Base-by-base conservation (phyloP, 1,284 basidiomycete genomes). In the Fomitopsis pinicola region DNA sequence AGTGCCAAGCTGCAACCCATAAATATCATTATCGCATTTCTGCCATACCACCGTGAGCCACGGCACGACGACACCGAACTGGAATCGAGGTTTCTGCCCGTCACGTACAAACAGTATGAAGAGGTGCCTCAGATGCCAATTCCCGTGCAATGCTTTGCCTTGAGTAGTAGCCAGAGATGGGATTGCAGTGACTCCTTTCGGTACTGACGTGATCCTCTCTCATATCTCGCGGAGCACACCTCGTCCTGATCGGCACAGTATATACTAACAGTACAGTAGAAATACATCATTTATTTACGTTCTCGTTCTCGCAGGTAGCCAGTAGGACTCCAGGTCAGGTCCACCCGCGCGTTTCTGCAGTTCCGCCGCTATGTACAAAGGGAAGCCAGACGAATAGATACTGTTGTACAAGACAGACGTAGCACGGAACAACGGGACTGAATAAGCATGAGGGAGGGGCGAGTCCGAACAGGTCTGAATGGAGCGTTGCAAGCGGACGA, bases 401-500 rank as follows among this genome's bases (percentile, higher is more conserved):
- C 57, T 59, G 48, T 59, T 59, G 46, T 59, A 59, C 59, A 60
- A 40, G 44, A 36, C 7, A 59, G 9, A 38, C 22, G 35, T 28
- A 54, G 38, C 38, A 12, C 38, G 9, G 36, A 30, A 36, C 12
- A 35, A 30, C 36, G 30, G 36, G 36, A 28, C 14, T 30, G n/a
- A 8, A 10, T 2, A 30, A 55, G 22, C 40, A 40, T 22, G 30
- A 33, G 50, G 30, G 26, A 53, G 33, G 26, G 26, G 28, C 22
- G n/a, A 57, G 55, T 57, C 55, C 55, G 19, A 19, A 26, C 38
- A 45, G 15, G 40, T 56, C 55, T 56, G 38, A 45, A n/a, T 42
- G 30, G 42, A 42, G 57, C 26, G 57, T 55, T 3, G 36, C 9
- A 59, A 58, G 26, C 61, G 61, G 50, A 61, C 61, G 58, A 38